These are phyloP conservation scores for Pulveroboletus frians DNA, from an alignment of 768 basidiomycete genomes.

Conservation along the genomic window DNA sequence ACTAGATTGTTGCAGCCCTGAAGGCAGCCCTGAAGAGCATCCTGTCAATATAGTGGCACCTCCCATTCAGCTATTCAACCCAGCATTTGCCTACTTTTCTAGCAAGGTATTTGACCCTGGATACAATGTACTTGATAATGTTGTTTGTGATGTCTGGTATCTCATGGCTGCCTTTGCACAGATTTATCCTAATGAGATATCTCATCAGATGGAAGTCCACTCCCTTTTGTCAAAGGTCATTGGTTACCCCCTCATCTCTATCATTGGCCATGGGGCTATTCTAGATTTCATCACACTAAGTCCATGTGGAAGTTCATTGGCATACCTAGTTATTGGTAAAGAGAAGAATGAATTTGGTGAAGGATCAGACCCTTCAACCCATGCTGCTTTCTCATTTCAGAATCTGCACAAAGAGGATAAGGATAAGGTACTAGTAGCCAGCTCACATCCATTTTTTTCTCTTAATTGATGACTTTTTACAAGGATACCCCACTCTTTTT, in stretches of 20 bases:
- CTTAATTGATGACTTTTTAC: too few species aligned
- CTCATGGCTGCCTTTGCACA: slow-evolving; percentile 15
- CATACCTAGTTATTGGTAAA: slow-evolving; percentile 8
- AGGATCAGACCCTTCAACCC: too few species aligned
- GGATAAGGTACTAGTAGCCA: too few species aligned
- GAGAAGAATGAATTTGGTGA: too few species aligned
- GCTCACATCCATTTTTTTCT: too few species aligned
- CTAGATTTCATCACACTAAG: not conserved
- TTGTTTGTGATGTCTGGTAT: not conserved
- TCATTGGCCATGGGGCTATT: not conserved
- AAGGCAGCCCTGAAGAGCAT: too few species aligned
- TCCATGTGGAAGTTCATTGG: not conserved
- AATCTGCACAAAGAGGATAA: too few species aligned
- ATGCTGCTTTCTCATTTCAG: too few species aligned
- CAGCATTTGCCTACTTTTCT: slow-evolving; percentile 26
- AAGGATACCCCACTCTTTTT: too few species aligned
- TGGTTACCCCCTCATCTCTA: not conserved
- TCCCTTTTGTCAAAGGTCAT: slow-evolving; percentile 1
- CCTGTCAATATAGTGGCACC: not conserved
- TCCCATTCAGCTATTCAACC: slow-evolving; percentile 16
- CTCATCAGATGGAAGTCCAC: not conserved
- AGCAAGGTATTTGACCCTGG: slow-evolving; percentile 14
- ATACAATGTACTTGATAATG: slow-evolving; percentile 5
- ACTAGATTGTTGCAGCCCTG: slow-evolving; percentile 10
- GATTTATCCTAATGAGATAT: slow-evolving; percentile 8